Percentiles rank a stretch among this genome's conserved stretches.
Evolutionary conservation across 768 basidiomycete species (phyloP).

Genomic region (Kwoniella dendrophila): DNA sequence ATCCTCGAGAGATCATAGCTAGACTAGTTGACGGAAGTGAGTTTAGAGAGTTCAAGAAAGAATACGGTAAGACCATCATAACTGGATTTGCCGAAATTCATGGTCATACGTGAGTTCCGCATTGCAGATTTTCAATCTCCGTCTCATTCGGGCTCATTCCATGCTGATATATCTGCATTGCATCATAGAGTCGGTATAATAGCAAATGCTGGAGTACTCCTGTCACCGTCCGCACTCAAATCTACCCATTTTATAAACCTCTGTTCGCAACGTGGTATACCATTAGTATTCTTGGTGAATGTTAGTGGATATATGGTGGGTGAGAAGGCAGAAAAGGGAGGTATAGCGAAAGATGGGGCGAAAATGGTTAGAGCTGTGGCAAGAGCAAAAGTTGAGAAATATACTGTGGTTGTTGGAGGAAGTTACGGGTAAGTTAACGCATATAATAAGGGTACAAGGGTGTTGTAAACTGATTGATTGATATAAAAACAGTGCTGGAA

Average conservation of each 20-base stretch:
- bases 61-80: constrained; percentile 86
- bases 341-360: constrained; percentile 92
- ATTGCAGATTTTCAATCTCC: too few relatives aligned
- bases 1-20: constrained; percentile 92
- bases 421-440: constrained; percentile 67
- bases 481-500: constrained; percentile 65
- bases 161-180: not conserved
- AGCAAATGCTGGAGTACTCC: constrained; percentile 91
- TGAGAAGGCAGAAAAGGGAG: constrained; percentile 88
- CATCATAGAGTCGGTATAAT: constrained; percentile 73
- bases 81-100: constrained; percentile 60
- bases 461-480: constrained; percentile 6
- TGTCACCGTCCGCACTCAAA: constrained; percentile 90
- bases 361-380: constrained; percentile 80
- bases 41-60: constrained; percentile 94
- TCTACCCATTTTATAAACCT: constrained; percentile 94
- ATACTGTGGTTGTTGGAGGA: constrained; percentile 89
- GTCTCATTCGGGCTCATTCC: too few relatives aligned
- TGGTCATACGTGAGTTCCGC: constrained; percentile 44
- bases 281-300: constrained; percentile 89
- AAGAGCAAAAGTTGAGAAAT: constrained; percentile 89
- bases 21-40: constrained; percentile 87
- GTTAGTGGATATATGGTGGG: constrained; percentile 98
- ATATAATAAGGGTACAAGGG: not conserved
- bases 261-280: constrained; percentile 86